A percentile compares a stretch with the other conserved stretches of the same genome.
These are phyloP conservation scores for Houttuynia cordata DNA, from an alignment of 164 flowering plant genomes.

Conservation along the genomic window DNA sequence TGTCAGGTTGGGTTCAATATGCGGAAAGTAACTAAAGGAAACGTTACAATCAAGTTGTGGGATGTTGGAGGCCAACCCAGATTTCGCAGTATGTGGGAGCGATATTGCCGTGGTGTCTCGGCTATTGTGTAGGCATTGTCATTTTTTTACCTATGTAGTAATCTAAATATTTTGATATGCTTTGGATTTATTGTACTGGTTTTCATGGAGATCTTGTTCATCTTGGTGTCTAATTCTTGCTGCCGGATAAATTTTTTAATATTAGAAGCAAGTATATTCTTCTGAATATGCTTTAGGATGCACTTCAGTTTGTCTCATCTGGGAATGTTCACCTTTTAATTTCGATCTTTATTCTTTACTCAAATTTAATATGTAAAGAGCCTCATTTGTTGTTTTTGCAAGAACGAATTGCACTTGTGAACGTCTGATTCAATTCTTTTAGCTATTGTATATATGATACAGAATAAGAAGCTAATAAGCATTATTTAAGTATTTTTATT, in stretches of 20 bases:
- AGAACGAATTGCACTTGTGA: no score
- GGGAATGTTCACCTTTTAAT: not conserved
- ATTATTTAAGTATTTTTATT: no score
- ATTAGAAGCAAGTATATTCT: no score
- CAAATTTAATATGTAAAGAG: no score
- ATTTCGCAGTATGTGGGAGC: slow-evolving; percentile 98
- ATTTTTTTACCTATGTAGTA: not conserved
- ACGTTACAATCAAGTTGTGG: slow-evolving; percentile 92
- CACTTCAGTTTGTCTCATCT: not conserved
- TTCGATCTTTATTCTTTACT: no score
- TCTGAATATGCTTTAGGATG: not conserved
- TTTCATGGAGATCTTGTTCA: not conserved
- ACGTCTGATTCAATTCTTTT: no score
- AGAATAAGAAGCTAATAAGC: no score
- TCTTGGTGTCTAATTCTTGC: not conserved
- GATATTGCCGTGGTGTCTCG: slow-evolving; percentile 93
- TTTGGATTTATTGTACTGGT: not conserved
- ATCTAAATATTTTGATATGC: not conserved
- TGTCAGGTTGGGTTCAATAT: slow-evolving; percentile 86
- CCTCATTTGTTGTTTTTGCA: no score
- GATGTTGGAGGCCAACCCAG: slow-evolving; percentile 99
- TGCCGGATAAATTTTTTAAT: no score
- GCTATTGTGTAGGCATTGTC: slow-evolving; percentile 60
- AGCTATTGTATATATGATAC: no score
- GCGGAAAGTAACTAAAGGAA: slow-evolving; percentile 93